phyloP scores from a whole-genome alignment of 441 rosid genomes.

The Francoa sonchifolia region DNA sequence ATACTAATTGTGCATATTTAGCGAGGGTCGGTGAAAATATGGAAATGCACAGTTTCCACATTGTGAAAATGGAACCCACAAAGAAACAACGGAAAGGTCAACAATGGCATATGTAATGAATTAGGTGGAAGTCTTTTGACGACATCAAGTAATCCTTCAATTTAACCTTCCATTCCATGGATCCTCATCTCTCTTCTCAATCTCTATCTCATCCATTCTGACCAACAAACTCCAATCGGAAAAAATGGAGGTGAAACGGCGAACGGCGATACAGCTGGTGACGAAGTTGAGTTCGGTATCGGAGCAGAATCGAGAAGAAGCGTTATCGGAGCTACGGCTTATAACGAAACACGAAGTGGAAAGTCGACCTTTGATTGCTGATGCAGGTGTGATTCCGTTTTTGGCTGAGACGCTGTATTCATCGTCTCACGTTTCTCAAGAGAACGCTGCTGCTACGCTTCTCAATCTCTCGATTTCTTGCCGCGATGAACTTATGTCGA shows the following conservation, averaged over 20 bases:
- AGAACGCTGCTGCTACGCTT: conserved; percentile 80
- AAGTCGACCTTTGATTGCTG: conserved; percentile 48
- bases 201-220: too few species aligned
- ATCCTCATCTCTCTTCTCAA: too few species aligned
- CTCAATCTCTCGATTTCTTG: conserved; percentile 66
- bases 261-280: conserved; percentile 47
- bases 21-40: too few species aligned
- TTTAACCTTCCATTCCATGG: too few species aligned
- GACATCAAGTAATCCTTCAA: too few species aligned
- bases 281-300: conserved; percentile 70
- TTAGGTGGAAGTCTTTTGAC: too few species aligned
- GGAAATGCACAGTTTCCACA: too few species aligned
- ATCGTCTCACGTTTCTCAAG: conserved; percentile 46
- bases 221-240: too few species aligned
- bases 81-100: too few species aligned
- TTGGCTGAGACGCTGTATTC: conserved; percentile 73
- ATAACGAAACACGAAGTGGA: conserved; percentile 68
- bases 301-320: conserved; percentile 50
- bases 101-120: too few species aligned
- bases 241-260: conserved; percentile 60
- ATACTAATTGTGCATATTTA: too few species aligned
- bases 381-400: conserved; percentile 72
- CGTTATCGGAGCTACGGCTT: conserved; percentile 63
- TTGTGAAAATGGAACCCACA: too few species aligned
- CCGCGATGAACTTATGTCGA: conserved; percentile 58